Base-by-base conservation (phyloP, 768 basidiomycete genomes). In the Ramaria sp. region DNA sequence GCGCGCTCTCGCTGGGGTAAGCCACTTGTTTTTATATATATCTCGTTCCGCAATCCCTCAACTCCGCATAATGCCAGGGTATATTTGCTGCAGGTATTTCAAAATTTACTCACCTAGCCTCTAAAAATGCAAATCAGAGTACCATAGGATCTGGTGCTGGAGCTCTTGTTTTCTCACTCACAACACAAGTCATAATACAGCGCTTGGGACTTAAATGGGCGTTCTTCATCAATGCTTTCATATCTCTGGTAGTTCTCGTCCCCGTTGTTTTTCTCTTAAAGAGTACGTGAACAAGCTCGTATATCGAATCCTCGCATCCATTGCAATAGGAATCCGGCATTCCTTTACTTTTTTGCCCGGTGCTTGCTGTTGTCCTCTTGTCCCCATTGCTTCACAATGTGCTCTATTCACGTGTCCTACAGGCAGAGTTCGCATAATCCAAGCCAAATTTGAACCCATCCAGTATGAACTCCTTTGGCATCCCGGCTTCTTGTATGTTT, bases 191-290 rank as follows among this genome's bases (percentile, higher is more conserved):
- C 2, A 45, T 45, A 22, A 58, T 61, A 58, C 58, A 66, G 61
- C 48, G 50, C 57, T 38, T 64, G 56, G 30, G 61, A 45, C 38
- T 60, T 42, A 32, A 62, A 63, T 49, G 62, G 63, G 52, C 67
- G 56, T 58, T 61, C 61, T 34, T 67, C 62, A 64, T 67, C 57
- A 68, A 69, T 50, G 67, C 65, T 3, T 48, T 64, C 7, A 61
- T 67, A 18, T 63, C 63, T 15, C 44, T 59, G 7, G 63, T 58
- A 0, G 61, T 65, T 24, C 54, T 66, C 5, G 44, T 66, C 18
- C 67, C 67, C 10, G 58, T 59, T 15, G 56, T 66, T 0, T 13
- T 64, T 13, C 54, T 69, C 13, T 22, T 67, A 20, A 60, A 59
- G 41, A 61, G 55, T 47, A 24, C 13, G 44, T 28, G 30, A 32